A percentile compares a stretch with the other conserved stretches of the same genome.
Evolutionary conservation across 164 flowering plant genomes (phyloP).

Genomic region (Umbilicus rupestris): DNA sequence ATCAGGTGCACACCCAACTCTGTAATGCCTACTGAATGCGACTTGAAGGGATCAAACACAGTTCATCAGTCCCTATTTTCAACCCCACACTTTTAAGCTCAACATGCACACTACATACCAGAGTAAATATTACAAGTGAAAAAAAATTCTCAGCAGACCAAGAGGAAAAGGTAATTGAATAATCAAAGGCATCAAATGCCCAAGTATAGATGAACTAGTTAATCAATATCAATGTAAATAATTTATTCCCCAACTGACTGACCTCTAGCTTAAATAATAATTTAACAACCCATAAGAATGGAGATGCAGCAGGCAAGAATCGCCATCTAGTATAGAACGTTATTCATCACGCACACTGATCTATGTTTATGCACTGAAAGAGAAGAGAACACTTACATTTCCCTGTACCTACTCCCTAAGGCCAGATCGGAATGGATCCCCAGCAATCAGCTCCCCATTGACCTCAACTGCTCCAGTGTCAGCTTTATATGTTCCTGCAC

Average conservation of each 20-base stretch:
- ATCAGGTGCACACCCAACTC: too few relatives aligned
- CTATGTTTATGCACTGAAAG: not conserved
- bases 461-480: constrained; percentile 60
- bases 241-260: not conserved
- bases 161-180: not conserved
- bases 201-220: not conserved
- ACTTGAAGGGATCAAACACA: too few relatives aligned
- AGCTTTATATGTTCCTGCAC: constrained; percentile 81
- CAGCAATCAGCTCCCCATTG: constrained; percentile 30
- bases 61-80: too few relatives aligned
- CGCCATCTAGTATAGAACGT: not conserved
- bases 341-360: not conserved
- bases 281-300: not conserved
- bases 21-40: too few relatives aligned
- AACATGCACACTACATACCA: too few relatives aligned
- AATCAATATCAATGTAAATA: not conserved
- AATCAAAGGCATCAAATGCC: not conserved
- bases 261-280: not conserved
- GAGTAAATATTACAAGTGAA: too few relatives aligned
- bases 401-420: not conserved
- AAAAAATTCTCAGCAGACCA: not conserved
- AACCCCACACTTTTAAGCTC: too few relatives aligned
- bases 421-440: not conserved
- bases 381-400: not conserved
- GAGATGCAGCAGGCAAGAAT: too few relatives aligned